phyloP scores from a whole-genome alignment of 192 early-diverging fungal genomes.

The Allomyces macrogynus region DNA sequence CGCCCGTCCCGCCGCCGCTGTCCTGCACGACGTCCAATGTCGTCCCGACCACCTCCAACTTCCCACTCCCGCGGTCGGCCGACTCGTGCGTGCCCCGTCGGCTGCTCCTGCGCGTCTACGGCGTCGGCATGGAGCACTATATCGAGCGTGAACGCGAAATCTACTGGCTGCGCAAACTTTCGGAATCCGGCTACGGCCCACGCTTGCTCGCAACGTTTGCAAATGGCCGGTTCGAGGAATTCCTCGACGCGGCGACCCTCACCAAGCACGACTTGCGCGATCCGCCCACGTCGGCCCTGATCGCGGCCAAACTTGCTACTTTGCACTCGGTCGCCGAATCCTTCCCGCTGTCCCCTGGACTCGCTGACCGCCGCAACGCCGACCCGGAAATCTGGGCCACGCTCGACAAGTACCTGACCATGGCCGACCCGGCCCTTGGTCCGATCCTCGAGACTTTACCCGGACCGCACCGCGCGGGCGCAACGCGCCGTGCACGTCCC shows the following conservation, averaged over 20 bases:
- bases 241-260: conserved; percentile 50
- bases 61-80: neutral
- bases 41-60: neutral
- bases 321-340: conserved; percentile 49
- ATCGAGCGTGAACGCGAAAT: conserved; percentile 63
- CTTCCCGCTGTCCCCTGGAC: conserved; percentile 26
- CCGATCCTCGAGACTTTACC: conserved; percentile 8
- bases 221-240: conserved; percentile 76
- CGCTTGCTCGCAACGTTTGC: conserved; percentile 49
- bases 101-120: conserved; percentile 52
- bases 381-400: conserved; percentile 45
- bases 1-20: too few relatives aligned
- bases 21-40: neutral
- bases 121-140: conserved; percentile 54
- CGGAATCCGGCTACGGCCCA: conserved; percentile 50
- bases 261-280: conserved; percentile 44
- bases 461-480: conserved; percentile 4
- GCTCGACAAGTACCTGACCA: conserved; percentile 37
- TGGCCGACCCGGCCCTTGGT: conserved; percentile 14
- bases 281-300: conserved; percentile 35
- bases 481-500: too few relatives aligned
- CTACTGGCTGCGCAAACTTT: conserved; percentile 50
- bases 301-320: conserved; percentile 48
- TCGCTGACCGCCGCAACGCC: conserved; percentile 1
- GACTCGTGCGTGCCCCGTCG: neutral